Percentiles rank a stretch among this genome's conserved stretches.
These are phyloP conservation scores for Cyclotella kingstonii DNA, from an alignment of 108 stramenopile species.

Conservation along the genomic window DNA sequence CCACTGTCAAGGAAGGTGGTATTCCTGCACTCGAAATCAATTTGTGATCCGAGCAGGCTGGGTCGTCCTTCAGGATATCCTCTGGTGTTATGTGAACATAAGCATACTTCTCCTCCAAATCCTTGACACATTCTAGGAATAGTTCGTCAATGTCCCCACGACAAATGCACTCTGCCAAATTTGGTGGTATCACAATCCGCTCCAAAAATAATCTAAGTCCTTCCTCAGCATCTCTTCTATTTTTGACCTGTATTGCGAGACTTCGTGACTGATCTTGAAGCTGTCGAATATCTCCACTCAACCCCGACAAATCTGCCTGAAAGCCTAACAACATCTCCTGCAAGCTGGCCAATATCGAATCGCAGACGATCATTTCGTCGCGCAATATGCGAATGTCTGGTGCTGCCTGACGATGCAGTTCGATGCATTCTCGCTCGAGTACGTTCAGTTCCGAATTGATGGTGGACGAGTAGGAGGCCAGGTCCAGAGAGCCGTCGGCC, in stretches of 20 bases:
- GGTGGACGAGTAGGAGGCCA: constrained; percentile 73
- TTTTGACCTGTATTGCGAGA: constrained; percentile 86
- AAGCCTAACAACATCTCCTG: constrained; percentile 98
- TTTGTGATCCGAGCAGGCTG: constrained; percentile 42
- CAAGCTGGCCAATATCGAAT: constrained; percentile 89
- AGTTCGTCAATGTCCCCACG: constrained; percentile 86
- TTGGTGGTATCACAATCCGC: constrained; percentile 88
- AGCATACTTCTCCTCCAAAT: constrained; percentile 81
- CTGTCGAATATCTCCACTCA: constrained; percentile 93
- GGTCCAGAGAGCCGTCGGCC: constrained; percentile 81
- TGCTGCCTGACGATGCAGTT: constrained; percentile 64
- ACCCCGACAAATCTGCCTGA: constrained; percentile 96
- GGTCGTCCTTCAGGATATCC: constrained; percentile 18
- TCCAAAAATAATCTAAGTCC: constrained; percentile 87
- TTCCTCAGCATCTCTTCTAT: constrained; percentile 90
- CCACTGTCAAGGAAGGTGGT: constrained; percentile 79
- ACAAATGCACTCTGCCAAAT: constrained; percentile 80
- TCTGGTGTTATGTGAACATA: constrained; percentile 66
- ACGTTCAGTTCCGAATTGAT: constrained; percentile 75
- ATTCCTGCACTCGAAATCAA: constrained; percentile 56
- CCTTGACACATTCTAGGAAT: constrained; percentile 88
- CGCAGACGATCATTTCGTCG: constrained; percentile 89
- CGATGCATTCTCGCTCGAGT: constrained; percentile 76
- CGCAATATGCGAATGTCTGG: constrained; percentile 60
- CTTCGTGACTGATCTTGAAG: constrained; percentile 91